Conservation (phyloP, 805 yeast species). For the Kodamaea kakaduensis region DNA sequence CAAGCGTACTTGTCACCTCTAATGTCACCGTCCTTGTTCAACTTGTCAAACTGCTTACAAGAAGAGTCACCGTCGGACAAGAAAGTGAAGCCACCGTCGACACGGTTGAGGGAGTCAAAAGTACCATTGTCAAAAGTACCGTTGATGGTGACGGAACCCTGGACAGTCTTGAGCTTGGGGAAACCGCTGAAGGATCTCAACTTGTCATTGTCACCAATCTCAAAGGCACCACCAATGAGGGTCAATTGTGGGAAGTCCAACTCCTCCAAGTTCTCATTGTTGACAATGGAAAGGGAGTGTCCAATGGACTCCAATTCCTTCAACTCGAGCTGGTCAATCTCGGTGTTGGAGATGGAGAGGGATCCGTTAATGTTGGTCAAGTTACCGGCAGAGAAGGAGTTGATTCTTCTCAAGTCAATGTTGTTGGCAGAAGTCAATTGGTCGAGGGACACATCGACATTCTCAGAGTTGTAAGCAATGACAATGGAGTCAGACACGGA, state of each 20-base stretch:
- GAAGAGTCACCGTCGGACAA: constrained; percentile 73
- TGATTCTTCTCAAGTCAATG: constrained; percentile 77
- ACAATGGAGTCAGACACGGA: constrained; percentile 71
- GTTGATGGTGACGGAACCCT: constrained; percentile 79
- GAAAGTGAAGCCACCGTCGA: constrained; percentile 88
- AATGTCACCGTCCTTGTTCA: constrained; percentile 75
- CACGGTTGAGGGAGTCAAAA: constrained; percentile 67
- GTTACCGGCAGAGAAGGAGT: constrained; percentile 65
- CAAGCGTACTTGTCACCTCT: constrained; percentile 87
- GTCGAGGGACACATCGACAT: constrained; percentile 65
- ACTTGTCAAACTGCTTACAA: constrained; percentile 69
- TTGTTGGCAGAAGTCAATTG: constrained; percentile 81
- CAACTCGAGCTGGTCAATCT: constrained; percentile 53
- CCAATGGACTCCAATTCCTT: constrained; percentile 62
- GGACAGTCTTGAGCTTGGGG: constrained; percentile 65
- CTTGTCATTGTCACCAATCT: constrained; percentile 76
- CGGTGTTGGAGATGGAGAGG: constrained; percentile 72
- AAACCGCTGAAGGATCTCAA: constrained; percentile 68
- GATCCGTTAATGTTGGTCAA: constrained; percentile 76
- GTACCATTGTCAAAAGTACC: constrained; percentile 83
- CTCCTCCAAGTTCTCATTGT: constrained; percentile 69
- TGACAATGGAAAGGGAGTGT: constrained; percentile 70
- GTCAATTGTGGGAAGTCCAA: constrained; percentile 68
- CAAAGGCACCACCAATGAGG: constrained; percentile 89
- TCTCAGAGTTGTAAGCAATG: constrained; percentile 81